Evolutionary conservation across 2,329 filamentous ascomycete genomes (phyloP), one percentile per base, ranked within the genome.

Genomic region (Sclerotinia nivalis): DNA sequence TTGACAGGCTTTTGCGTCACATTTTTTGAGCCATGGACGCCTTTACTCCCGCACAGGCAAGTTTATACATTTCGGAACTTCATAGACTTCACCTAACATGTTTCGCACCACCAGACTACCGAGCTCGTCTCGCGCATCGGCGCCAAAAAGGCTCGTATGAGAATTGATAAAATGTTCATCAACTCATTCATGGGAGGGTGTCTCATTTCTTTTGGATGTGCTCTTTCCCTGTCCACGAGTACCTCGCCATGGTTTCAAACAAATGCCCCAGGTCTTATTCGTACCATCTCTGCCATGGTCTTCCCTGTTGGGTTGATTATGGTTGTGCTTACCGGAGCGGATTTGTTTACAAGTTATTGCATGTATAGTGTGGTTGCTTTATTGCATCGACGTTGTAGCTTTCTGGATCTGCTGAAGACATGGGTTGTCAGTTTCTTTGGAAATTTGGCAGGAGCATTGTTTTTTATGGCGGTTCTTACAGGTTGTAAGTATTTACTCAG

Each of bases 121-220:
- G 84, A 87, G 77, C 77, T 85, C 22, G 80, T 85, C 69, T 82
- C 82, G 1, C 81, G 83, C 15, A 80, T 83, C n/a, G 86, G 85
- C 7, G 79, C 80, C 37, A 80, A 80, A 67, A 87, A 87, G 75
- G 84, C 83, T 13, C 81, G 83, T 69, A 86, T 84, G 83, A 80
- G 84, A 13, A 77, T 83, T 5, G 82, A 85, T 74, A 87, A 86
- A 72, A 79, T 86, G 54, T 86, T 87, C 72, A 73, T 85, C 59
- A 85, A 83, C 71, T 78, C 82, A 5, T 80, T 86, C 54, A 83
- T 84, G 59, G 84, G 84, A 6, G 86, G 86, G 0, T 82, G 82
- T 69, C 76, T 87, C 8, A 78, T 87, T 1, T 80, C 83, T 2
- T 86, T 88, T 72, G 85, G 82, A 7, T 83, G 82, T 55, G 84